These are phyloP conservation scores for Coix lacrymajobi DNA, from an alignment of 176 grass and related monocot species.

Conservation along the genomic window DNA sequence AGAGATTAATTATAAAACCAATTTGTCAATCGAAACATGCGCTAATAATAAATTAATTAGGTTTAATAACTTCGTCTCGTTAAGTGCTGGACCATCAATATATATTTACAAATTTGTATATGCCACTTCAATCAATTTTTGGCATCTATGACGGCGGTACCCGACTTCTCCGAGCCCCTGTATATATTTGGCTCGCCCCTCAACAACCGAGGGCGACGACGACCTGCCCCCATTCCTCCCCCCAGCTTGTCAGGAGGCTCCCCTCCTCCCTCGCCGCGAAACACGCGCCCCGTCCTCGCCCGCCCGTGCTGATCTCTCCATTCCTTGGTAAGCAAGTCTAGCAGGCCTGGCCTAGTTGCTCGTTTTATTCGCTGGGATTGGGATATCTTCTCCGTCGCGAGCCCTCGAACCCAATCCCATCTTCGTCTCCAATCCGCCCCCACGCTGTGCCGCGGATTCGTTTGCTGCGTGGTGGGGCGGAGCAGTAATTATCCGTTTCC, in stretches of 20 bases:
- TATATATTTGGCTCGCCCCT: slow-evolving; percentile 21
- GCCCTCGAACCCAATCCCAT: background rate
- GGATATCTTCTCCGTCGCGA: background rate
- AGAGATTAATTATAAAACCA: no score
- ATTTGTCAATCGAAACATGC: no score
- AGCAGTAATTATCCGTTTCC: background rate
- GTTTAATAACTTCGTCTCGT: no score
- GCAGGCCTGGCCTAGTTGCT: background rate
- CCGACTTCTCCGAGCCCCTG: background rate
- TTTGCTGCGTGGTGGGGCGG: background rate
- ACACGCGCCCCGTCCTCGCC: slow-evolving; percentile 7
- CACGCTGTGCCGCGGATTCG: background rate
- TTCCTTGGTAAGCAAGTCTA: slow-evolving; percentile 16
- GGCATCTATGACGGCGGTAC: background rate
- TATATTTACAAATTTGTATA: no score
- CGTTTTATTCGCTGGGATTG: background rate
- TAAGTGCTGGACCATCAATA: no score
- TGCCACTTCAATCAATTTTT: no score
- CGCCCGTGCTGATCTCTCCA: background rate
- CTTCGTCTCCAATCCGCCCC: background rate
- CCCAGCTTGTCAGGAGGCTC: slow-evolving; percentile 14
- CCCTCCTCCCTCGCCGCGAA: background rate
- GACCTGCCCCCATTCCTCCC: background rate
- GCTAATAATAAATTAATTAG: no score
- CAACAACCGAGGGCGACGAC: slow-evolving; percentile 9